Base-by-base conservation (phyloP, 2,329 filamentous ascomycete genomes). In the Stagonosporopsis vannaccii region DNA sequence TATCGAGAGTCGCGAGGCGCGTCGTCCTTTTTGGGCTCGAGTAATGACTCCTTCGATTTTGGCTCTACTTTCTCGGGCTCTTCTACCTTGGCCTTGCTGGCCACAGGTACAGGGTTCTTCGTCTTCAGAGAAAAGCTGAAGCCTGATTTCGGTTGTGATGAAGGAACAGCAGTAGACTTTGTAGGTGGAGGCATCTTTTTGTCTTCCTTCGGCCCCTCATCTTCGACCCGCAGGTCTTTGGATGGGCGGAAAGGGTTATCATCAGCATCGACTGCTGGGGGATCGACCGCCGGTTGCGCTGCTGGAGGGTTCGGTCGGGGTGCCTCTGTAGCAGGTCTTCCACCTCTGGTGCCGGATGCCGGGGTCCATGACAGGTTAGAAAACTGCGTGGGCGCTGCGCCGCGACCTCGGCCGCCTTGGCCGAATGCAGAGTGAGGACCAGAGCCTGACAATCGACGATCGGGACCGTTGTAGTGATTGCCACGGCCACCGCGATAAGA, bases 121-220 rank as follows among this genome's bases (percentile, higher is more conserved):
- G 88, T 85, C 73, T 97, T 97, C 76, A 98, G 92, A 1, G 92
- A 92, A 74, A 98, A 98, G 73, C 92, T 96, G 70, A 97, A 96
- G 2, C 80, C 79, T 56, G 81, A 79, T 43, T 70, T 81, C 74
- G 57, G 77, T 70, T 57, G 84, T 80, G 84, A 82, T 2, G 81
- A 79, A 19, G 84, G 80, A 2, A 83, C 77, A 35, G 84, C 79
- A 54, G 62, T 25, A 84, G 84, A 53, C 20, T 76, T 80, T 4
- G 61, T 63, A 11, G 85, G 81, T 26, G 82, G 82, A 77, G 85
- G 84, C 50, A 81, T 79, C 53, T 84, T 81, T 48, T 79, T 76
- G 22, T 76, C 75, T 12, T 81, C 78, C 45, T 85, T 83, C 20
- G 81, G 76, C 43, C 76, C 77, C 60, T 85, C 81, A 67, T 91